Conservation (phyloP, 139 green algal species). For the Tetraselmis chui region DNA sequence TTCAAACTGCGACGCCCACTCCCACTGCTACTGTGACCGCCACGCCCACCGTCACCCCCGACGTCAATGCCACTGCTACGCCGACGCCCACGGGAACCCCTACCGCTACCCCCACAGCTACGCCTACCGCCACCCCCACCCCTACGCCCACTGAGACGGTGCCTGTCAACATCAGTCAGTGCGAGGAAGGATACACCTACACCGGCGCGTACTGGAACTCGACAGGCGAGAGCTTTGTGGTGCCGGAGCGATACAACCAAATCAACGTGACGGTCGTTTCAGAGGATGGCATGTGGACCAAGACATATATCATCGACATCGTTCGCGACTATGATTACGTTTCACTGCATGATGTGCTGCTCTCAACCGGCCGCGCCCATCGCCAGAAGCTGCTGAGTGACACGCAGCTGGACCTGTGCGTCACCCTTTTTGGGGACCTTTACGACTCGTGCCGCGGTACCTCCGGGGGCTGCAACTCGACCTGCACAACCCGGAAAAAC, state of each 20-base stretch:
- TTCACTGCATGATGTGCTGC: not conserved
- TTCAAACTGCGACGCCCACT: not conserved
- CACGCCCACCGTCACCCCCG: not conserved
- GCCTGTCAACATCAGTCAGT: not conserved
- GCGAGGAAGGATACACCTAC: not conserved
- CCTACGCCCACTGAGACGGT: not conserved
- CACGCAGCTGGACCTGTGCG: not conserved
- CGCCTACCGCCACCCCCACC: not conserved
- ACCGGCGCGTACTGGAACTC: not conserved
- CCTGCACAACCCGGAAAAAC: not conserved
- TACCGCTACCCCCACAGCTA: not conserved
- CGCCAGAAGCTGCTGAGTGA: not conserved
- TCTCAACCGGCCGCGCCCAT: not conserved
- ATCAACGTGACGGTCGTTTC: not conserved
- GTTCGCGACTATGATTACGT: not conserved
- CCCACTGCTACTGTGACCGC: not conserved
- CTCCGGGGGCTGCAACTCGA: not conserved
- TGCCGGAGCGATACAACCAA: not conserved
- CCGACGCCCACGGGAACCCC: not conserved
- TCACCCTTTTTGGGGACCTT: not conserved
- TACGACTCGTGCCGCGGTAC: not conserved
- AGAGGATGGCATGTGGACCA: not conserved
- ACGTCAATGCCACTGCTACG: not conserved
- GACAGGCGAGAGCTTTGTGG: not conserved
- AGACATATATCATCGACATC: not conserved